phyloP scores from a whole-genome alignment of 495 filamentous ascomycete species.

The Pyrenopolyporus hunteri region DNA sequence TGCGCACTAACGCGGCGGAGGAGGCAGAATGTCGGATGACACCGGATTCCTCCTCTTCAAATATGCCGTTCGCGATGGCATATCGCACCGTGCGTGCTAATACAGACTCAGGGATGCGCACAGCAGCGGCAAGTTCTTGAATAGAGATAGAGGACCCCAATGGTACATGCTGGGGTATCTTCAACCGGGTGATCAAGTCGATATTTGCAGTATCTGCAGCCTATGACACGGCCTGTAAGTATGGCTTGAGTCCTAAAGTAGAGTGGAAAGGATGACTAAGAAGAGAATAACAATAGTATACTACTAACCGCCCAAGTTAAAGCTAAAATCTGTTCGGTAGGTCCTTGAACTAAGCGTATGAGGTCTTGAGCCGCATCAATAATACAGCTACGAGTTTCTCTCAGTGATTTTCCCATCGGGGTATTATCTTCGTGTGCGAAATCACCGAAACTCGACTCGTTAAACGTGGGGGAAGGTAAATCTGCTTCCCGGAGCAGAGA shows the following conservation, averaged over 20 bases:
- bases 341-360: slow-evolving; percentile 21
- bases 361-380: slow-evolving; percentile 22
- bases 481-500: slow-evolving; percentile 15
- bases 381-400: slow-evolving; percentile 22
- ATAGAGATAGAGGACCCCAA: slow-evolving; percentile 33
- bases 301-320: slow-evolving; percentile 29
- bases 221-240: not conserved
- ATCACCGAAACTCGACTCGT: slow-evolving; percentile 18
- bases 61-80: slow-evolving; percentile 46
- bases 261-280: not conserved
- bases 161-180: slow-evolving; percentile 45
- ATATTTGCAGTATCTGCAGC: slow-evolving; percentile 11
- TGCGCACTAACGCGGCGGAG: slow-evolving; percentile 56
- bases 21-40: slow-evolving; percentile 45
- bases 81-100: slow-evolving; percentile 44
- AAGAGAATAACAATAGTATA: not conserved
- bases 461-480: slow-evolving; percentile 23
- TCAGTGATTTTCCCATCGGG: slow-evolving; percentile 8
- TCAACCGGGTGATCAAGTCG: slow-evolving; percentile 24
- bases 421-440: slow-evolving; percentile 19
- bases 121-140: slow-evolving; percentile 31
- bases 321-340: slow-evolving; percentile 24
- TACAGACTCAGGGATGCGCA: slow-evolving; percentile 33
- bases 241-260: not conserved
- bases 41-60: slow-evolving; percentile 39